A percentile compares a stretch with the other conserved stretches of the same genome.
Conservation (phyloP, 148 eudicot species). For the Arbutus unedo region DNA sequence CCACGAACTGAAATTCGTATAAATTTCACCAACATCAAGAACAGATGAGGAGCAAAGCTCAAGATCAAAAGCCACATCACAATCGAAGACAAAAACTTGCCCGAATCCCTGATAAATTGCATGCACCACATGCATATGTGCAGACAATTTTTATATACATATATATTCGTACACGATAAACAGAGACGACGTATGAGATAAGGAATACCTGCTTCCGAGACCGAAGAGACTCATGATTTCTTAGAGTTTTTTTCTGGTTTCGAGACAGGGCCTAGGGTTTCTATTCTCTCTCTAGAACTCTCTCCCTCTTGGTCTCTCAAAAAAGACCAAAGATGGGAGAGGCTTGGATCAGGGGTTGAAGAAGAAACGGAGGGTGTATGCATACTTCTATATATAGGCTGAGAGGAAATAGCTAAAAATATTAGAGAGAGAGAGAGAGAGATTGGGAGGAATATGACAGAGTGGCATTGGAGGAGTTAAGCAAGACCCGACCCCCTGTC, state of each 20-base stretch:
- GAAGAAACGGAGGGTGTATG: slow-evolving; percentile 10
- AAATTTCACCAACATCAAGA: not conserved
- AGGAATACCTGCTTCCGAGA: slow-evolving; percentile 60
- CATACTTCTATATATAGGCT: not conserved
- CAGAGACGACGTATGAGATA: not conserved
- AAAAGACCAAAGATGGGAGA: not conserved
- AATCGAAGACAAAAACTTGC: not conserved
- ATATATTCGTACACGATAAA: not conserved
- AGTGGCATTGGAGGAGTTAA: slow-evolving; percentile 12
- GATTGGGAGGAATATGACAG: slow-evolving; percentile 12
- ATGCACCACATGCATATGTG: not conserved
- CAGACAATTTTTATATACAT: not conserved
- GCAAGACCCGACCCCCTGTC: slow-evolving; percentile 6
- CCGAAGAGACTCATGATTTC: slow-evolving; percentile 67
- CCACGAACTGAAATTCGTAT: not conserved
- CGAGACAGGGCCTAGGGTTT: not conserved
- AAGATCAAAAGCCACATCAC: not conserved
- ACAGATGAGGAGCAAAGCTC: not conserved
- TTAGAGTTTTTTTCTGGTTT: not conserved
- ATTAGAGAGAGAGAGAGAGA: not conserved
- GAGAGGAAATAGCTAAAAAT: not conserved
- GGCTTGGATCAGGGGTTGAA: slow-evolving; percentile 1
- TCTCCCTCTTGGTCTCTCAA: not conserved
- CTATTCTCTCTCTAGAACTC: not conserved
- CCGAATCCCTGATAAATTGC: not conserved